Conservation (phyloP, 768 basidiomycete species). For the Sarcodon aspratus region DNA sequence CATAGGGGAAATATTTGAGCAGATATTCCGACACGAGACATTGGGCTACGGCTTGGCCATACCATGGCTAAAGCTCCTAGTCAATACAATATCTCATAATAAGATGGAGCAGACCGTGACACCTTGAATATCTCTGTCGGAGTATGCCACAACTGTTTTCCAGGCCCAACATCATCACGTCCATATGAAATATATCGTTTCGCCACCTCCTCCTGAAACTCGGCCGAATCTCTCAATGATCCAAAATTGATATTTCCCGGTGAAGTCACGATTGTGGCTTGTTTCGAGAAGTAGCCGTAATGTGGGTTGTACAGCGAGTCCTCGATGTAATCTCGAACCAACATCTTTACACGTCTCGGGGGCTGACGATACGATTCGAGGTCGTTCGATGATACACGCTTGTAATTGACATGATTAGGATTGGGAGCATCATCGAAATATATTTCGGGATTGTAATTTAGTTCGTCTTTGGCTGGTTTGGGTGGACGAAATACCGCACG, state of each 20-base stretch:
- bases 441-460: slow-evolving; percentile 66
- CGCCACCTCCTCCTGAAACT: slow-evolving; percentile 80
- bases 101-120: slow-evolving; percentile 9
- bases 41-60: slow-evolving; percentile 81
- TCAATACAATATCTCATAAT: slow-evolving; percentile 1
- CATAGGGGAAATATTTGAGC: slow-evolving; percentile 90
- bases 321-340: slow-evolving; percentile 92
- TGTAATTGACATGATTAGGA: slow-evolving; percentile 36
- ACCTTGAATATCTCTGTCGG: slow-evolving; percentile 98
- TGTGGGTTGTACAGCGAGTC: slow-evolving; percentile 94
- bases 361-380: slow-evolving; percentile 45
- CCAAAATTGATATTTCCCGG: slow-evolving; percentile 60
- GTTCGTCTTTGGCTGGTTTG: slow-evolving; percentile 38
- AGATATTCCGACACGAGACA: slow-evolving; percentile 89
- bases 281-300: slow-evolving; percentile 95
- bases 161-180: slow-evolving; percentile 52
- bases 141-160: slow-evolving; percentile 95
- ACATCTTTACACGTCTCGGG: slow-evolving; percentile 82
- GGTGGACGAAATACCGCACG: background rate
- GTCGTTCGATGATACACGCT: slow-evolving; percentile 60
- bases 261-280: slow-evolving; percentile 80
- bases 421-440: slow-evolving; percentile 37
- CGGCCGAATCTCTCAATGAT: slow-evolving; percentile 48
- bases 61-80: slow-evolving; percentile 62
- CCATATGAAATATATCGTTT: slow-evolving; percentile 66